Conservation (phyloP, 179 eudicot genomes). For the Drosera spatulata region DNA sequence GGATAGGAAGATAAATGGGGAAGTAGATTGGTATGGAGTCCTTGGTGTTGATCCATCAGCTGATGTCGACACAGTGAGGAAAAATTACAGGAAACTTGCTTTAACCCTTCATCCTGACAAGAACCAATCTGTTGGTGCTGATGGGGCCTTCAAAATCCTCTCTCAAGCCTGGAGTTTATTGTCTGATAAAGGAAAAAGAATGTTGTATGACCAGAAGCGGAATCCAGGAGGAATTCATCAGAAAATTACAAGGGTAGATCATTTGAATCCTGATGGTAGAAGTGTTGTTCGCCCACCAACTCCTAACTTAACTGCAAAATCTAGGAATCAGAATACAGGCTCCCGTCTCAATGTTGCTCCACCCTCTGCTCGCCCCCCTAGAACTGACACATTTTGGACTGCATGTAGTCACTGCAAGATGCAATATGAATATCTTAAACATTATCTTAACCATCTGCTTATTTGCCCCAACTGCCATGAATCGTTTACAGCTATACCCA, state of each 20-base stretch:
- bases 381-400: slow-evolving; percentile 83
- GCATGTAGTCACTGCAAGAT: slow-evolving; percentile 73
- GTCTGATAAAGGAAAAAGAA: slow-evolving; percentile 68
- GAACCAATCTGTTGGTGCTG: slow-evolving; percentile 83
- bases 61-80: slow-evolving; percentile 69
- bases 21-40: slow-evolving; percentile 83
- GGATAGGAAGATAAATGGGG: slow-evolving; percentile 69
- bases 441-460: slow-evolving; percentile 68
- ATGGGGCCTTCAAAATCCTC: slow-evolving; percentile 89
- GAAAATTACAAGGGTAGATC: slow-evolving; percentile 22
- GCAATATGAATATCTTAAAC: slow-evolving; percentile 84
- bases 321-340: slow-evolving; percentile 14
- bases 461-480: slow-evolving; percentile 71
- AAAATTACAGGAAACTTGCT: slow-evolving; percentile 75
- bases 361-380: slow-evolving; percentile 12
- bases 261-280: slow-evolving; percentile 15
- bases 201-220: slow-evolving; percentile 59
- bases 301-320: slow-evolving; percentile 12
- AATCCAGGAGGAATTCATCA: slow-evolving; percentile 28
- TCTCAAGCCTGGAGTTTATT: slow-evolving; percentile 93
- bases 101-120: slow-evolving; percentile 93
- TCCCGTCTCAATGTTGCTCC: slow-evolving; percentile 11
- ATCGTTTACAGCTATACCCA: slow-evolving; percentile 60
- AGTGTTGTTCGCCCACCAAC: slow-evolving; percentile 18
- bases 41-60: slow-evolving; percentile 66